These are phyloP conservation scores for Vanrija sp. DNA, from an alignment of 1,284 basidiomycete species.

Conservation along the genomic window DNA sequence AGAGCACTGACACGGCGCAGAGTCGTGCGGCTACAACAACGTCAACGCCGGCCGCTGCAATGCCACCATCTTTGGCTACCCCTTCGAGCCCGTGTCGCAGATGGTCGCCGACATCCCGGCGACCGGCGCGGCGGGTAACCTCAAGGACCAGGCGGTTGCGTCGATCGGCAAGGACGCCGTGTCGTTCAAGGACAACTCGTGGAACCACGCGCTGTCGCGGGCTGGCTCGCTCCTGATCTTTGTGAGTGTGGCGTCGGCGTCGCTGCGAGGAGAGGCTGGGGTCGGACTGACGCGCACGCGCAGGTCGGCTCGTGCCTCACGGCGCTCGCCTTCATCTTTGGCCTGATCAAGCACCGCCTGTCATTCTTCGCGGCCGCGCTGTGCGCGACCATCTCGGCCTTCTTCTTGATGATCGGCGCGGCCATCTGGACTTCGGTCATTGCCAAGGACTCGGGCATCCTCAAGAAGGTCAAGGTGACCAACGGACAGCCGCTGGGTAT, in stretches of 20 bases:
- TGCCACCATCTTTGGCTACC: conserved; percentile 40
- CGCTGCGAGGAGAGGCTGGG: too few species aligned
- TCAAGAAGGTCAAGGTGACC: conserved; percentile 35
- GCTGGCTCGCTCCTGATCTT: conserved; percentile 43
- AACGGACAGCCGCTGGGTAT: conserved; percentile 35
- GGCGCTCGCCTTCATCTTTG: conserved; percentile 38
- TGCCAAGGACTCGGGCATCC: conserved; percentile 32
- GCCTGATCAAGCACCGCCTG: conserved; percentile 40
- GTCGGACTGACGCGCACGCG: background rate
- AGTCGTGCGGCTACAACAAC: conserved; percentile 43
- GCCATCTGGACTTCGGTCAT: conserved; percentile 48
- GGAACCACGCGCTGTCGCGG: conserved; percentile 32
- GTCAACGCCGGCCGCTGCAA: conserved; percentile 41
- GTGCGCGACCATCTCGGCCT: conserved; percentile 27
- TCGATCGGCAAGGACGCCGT: conserved; percentile 16
- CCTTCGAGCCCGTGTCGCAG: conserved; percentile 38
- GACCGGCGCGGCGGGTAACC: conserved; percentile 33
- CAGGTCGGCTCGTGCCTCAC: conserved; percentile 39
- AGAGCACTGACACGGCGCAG: conserved; percentile 17
- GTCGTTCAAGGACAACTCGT: conserved; percentile 34
- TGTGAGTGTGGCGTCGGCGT: conserved; percentile 22
- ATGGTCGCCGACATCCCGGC: conserved; percentile 36
- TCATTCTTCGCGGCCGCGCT: conserved; percentile 44
- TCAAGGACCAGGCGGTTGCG: conserved; percentile 9
- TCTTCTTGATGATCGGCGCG: conserved; percentile 42